Evolutionary conservation across 768 basidiomycete genomes (phyloP).

Genomic region (Leucosporidium scottii): DNA sequence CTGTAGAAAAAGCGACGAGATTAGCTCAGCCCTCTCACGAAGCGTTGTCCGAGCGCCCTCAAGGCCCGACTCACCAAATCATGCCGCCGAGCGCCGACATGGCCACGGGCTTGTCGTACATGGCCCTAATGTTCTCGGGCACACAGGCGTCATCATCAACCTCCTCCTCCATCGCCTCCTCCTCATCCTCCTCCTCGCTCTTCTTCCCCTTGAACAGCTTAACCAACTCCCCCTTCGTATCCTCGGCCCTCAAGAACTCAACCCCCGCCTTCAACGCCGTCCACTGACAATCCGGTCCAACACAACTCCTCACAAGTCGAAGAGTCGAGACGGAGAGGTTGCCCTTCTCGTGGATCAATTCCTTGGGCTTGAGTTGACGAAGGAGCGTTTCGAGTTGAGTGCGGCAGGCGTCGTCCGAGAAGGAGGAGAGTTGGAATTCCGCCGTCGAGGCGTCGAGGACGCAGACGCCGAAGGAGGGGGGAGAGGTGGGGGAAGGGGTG

Average conservation of each 20-base stretch:
- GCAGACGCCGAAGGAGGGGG: constrained; percentile 67
- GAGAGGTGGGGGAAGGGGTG: constrained; percentile 16
- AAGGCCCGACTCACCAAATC: constrained; percentile 60
- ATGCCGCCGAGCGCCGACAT: constrained; percentile 83
- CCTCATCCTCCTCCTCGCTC: constrained; percentile 48
- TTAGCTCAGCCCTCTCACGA: not conserved
- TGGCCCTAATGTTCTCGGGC: constrained; percentile 67
- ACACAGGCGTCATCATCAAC: constrained; percentile 41
- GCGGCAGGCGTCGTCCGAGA: constrained; percentile 85
- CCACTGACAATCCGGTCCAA: constrained; percentile 80
- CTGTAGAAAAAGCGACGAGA: constrained; percentile 39
- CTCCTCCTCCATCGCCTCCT: constrained; percentile 41
- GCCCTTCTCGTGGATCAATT: constrained; percentile 52
- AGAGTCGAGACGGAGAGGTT: constrained; percentile 75
- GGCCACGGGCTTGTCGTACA: constrained; percentile 59
- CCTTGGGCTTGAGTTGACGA: constrained; percentile 60
- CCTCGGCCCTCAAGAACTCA: constrained; percentile 73
- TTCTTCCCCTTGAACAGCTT: constrained; percentile 50
- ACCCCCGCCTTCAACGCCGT: constrained; percentile 64
- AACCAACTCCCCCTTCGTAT: constrained; percentile 62
- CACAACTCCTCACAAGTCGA: constrained; percentile 68
- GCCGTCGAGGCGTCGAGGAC: constrained; percentile 91
- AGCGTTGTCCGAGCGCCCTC: not conserved
- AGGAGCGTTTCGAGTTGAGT: constrained; percentile 90
- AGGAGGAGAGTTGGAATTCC: constrained; percentile 81